Percentiles rank a stretch among this genome's conserved stretches.
These are phyloP conservation scores for Exophiala sp. DNA, from an alignment of 2,329 filamentous ascomycete species.

Conservation along the genomic window DNA sequence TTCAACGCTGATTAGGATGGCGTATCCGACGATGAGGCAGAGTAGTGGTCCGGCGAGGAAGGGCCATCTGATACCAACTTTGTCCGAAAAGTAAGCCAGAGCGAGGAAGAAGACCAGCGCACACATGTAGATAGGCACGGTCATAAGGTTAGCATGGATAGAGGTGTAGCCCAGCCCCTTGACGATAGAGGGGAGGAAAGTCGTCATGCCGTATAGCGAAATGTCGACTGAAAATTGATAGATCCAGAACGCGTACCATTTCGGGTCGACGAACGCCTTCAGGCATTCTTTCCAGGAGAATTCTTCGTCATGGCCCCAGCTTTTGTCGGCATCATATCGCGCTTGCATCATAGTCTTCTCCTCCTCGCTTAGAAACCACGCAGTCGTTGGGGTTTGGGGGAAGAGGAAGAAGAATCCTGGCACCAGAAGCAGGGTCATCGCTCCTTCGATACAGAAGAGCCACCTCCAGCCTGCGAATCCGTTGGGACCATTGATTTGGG, in stretches of 20 bases:
- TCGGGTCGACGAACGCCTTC: slow-evolving; percentile 35
- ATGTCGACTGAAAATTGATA: slow-evolving; percentile 40
- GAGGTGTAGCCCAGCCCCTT: slow-evolving; percentile 37
- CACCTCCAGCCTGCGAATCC: slow-evolving; percentile 44
- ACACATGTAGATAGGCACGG: slow-evolving; percentile 38
- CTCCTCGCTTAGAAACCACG: slow-evolving; percentile 37
- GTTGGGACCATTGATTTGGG: slow-evolving; percentile 46
- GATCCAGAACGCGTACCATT: slow-evolving; percentile 20
- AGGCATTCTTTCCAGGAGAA: slow-evolving; percentile 39
- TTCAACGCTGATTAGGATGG: slow-evolving; percentile 30
- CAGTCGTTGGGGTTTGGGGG: slow-evolving; percentile 41
- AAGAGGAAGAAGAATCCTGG: slow-evolving; percentile 40
- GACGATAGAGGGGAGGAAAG: slow-evolving; percentile 36
- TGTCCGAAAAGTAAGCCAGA: slow-evolving; percentile 31
- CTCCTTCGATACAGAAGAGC: slow-evolving; percentile 52
- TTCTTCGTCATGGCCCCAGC: slow-evolving; percentile 24
- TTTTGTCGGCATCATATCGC: slow-evolving; percentile 32
- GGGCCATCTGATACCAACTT: slow-evolving; percentile 25
- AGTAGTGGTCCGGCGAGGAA: slow-evolving; percentile 21
- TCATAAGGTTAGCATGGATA: slow-evolving; percentile 37
- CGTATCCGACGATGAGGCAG: slow-evolving; percentile 33
- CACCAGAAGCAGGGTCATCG: slow-evolving; percentile 41
- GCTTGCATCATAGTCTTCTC: slow-evolving; percentile 37
- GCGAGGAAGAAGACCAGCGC: slow-evolving; percentile 22
- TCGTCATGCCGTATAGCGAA: slow-evolving; percentile 39